Percentiles rank a stretch among this genome's conserved stretches.
These are phyloP conservation scores for Plasmopara muralis DNA, from an alignment of 352 stramenopile genomes.

Conservation along the genomic window DNA sequence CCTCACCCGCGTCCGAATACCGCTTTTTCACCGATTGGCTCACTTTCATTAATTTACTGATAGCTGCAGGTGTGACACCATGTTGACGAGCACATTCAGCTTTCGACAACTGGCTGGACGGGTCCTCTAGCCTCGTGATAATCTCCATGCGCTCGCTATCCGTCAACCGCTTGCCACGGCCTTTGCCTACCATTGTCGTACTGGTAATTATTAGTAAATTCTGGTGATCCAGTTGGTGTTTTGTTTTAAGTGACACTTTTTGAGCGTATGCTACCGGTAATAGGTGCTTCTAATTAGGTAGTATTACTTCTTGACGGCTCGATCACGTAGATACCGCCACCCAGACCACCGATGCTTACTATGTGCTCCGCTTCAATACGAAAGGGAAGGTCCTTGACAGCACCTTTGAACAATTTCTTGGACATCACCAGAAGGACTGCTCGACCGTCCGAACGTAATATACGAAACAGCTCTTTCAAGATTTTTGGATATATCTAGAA, in stretches of 20 bases:
- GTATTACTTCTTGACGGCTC: constrained; percentile 19
- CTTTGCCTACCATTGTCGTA: too few relatives aligned
- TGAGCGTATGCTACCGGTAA: too few relatives aligned
- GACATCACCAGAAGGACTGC: constrained; percentile 73
- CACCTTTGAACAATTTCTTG: constrained; percentile 68
- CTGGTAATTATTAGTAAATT: too few relatives aligned
- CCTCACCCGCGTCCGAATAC: constrained; percentile 22
- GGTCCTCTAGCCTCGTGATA: constrained; percentile 56
- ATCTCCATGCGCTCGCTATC: constrained; percentile 16
- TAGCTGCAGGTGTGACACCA: constrained; percentile 60
- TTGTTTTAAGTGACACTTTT: too few relatives aligned
- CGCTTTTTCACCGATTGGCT: constrained; percentile 62
- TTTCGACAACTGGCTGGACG: constrained; percentile 37
- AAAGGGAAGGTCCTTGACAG: constrained; percentile 37
- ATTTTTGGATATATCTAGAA: constrained; percentile 66
- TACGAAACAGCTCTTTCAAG: constrained; percentile 59
- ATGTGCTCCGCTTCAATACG: constrained; percentile 40
- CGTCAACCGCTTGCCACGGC: too few relatives aligned
- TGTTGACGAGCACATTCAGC: constrained; percentile 56
- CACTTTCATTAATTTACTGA: constrained; percentile 77
- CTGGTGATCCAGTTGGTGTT: too few relatives aligned
- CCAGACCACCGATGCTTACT: constrained; percentile 69
- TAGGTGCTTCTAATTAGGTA: too few relatives aligned
- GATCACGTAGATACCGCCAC: constrained; percentile 55
- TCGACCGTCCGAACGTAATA: constrained; percentile 46